Conservation (phyloP, 805 yeast genomes). For the Brettanomyces anomalus region DNA sequence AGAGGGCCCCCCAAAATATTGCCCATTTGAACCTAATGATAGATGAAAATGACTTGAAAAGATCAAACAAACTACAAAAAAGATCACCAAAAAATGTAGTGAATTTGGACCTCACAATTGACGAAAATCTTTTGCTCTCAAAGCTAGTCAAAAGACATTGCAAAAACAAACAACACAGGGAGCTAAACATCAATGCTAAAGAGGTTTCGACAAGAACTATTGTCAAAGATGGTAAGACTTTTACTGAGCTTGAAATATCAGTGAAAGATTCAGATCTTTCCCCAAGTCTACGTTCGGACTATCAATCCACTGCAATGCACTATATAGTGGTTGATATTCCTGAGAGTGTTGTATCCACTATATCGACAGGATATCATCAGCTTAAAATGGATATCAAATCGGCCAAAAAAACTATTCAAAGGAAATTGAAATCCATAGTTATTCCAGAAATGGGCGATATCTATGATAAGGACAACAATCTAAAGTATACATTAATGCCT, state of each 20-base stretch:
- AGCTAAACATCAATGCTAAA: conserved; percentile 4
- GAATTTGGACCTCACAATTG: conserved; percentile 9
- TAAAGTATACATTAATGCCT: conserved; percentile 18
- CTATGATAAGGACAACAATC: conserved; percentile 4
- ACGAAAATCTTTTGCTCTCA: conserved; percentile 7
- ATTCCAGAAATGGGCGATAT: conserved; percentile 9
- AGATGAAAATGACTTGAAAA: conserved; percentile 8
- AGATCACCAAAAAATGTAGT: conserved; percentile 16
- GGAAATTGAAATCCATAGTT: conserved; percentile 2
- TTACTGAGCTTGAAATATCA: neutral
- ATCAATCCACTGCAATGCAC: neutral
- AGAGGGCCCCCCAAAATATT: conserved; percentile 11
- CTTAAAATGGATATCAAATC: neutral
- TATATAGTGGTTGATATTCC: conserved; percentile 3
- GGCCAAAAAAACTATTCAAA: neutral
- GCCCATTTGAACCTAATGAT: conserved; percentile 9
- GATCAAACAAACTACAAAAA: conserved; percentile 5
- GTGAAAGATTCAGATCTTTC: conserved; percentile 2
- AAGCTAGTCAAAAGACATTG: conserved; percentile 10
- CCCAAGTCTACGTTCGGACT: neutral
- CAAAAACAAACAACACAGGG: conserved; percentile 9
- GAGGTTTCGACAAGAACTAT: neutral
- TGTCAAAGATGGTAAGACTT: neutral
- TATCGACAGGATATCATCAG: conserved; percentile 1
- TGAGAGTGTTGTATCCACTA: neutral